Evolutionary conservation across 2,329 filamentous ascomycete genomes (phyloP).

Genomic region (Alternaria hordeiaustralica): DNA sequence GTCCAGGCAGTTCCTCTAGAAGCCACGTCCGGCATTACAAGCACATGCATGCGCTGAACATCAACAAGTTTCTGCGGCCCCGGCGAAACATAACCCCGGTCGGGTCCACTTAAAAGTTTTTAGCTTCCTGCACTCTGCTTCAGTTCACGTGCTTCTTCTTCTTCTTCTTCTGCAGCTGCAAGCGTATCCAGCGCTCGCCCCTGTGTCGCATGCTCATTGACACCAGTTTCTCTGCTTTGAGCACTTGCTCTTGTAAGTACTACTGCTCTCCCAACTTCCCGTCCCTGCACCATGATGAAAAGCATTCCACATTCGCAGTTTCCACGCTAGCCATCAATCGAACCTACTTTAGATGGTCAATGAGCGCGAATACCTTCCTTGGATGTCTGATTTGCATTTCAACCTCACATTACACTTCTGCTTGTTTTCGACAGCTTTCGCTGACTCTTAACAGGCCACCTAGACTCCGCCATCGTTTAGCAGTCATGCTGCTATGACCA

Average conservation of each 20-base stretch:
- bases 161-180: constrained; percentile 4
- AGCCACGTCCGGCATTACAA: not conserved
- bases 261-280: not conserved
- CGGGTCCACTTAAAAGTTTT: constrained; percentile 13
- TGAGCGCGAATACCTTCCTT: constrained; percentile 74
- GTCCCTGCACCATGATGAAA: constrained; percentile 68
- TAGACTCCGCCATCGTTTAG: constrained; percentile 9
- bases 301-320: constrained; percentile 81
- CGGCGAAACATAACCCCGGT: constrained; percentile 6
- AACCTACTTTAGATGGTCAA: constrained; percentile 69
- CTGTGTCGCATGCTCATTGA: not conserved
- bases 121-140: constrained; percentile 5
- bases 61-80: not conserved
- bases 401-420: not conserved
- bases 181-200: not conserved
- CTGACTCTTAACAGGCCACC: constrained; percentile 1
- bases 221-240: not conserved
- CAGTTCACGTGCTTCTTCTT: not conserved
- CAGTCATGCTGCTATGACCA: not conserved
- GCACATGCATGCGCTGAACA: not conserved
- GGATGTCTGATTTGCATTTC: constrained; percentile 69
- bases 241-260: constrained; percentile 8
- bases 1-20: not conserved
- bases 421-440: not conserved
- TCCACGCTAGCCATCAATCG: constrained; percentile 76